These are phyloP conservation scores for Raffaelea ambrosiae DNA, from an alignment of 2,329 filamentous ascomycete genomes.

Conservation along the genomic window DNA sequence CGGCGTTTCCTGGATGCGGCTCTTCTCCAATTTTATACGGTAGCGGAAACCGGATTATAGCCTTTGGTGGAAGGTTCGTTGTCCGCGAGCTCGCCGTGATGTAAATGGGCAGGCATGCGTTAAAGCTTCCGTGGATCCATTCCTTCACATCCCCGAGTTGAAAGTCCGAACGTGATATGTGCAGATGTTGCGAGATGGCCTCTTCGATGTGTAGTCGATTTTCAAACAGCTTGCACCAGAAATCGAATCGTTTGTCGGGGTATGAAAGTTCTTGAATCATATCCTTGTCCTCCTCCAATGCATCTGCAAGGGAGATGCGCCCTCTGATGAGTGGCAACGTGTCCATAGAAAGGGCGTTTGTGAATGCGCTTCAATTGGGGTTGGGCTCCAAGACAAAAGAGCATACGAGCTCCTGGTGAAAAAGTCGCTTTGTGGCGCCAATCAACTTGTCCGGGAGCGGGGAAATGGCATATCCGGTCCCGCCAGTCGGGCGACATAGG, in stretches of 20 bases:
- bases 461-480: no score
- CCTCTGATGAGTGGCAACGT: no score
- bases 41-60: constrained; percentile 11
- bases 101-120: constrained; percentile 22
- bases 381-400: neutral
- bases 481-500: no score
- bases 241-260: neutral
- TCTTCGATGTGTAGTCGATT: neutral
- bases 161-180: neutral
- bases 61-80: neutral
- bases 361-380: no score
- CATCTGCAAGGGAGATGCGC: neutral
- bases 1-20: constrained; percentile 23
- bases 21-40: constrained; percentile 25
- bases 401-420: no score
- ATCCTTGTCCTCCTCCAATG: neutral
- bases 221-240: neutral
- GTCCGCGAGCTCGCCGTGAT: constrained; percentile 10
- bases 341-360: no score
- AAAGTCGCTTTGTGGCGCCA: no score
- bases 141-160: constrained; percentile 7
- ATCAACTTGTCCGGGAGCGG: no score
- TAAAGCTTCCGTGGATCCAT: constrained; percentile 26
- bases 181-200: neutral
- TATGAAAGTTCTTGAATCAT: neutral